Percentiles rank a stretch among this genome's conserved stretches.
Conservation (phyloP, 768 basidiomycete species). For the Pilatotrama ljubarskyi region DNA sequence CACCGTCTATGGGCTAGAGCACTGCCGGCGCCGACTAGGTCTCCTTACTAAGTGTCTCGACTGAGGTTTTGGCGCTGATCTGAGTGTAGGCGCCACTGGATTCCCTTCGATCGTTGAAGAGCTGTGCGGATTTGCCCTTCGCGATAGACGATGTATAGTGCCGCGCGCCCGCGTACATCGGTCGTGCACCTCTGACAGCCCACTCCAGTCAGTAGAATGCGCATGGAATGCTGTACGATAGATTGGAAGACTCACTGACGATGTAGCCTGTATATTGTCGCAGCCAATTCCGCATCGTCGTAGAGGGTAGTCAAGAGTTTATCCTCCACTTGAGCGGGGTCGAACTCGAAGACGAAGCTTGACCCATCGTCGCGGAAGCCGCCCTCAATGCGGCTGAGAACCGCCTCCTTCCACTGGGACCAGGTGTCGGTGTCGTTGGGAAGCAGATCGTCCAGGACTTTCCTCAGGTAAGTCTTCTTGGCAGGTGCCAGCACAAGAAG, state of each 20-base stretch:
- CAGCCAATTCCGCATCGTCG: background rate
- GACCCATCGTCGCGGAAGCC: background rate
- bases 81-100: too few species aligned
- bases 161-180: too few species aligned
- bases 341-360: background rate
- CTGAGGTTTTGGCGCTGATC: too few species aligned
- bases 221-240: too few species aligned
- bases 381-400: background rate
- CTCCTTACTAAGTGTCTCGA: too few species aligned
- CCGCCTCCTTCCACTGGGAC: background rate
- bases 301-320: background rate
- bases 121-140: too few species aligned
- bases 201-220: too few species aligned
- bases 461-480: background rate
- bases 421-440: slow-evolving; percentile 10
- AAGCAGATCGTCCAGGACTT: slow-evolving; percentile 5
- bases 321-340: background rate
- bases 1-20: too few species aligned
- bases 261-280: background rate
- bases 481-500: background rate
- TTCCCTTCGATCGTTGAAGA: too few species aligned
- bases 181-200: too few species aligned
- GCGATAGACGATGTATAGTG: too few species aligned
- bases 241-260: background rate
- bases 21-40: too few species aligned